These are phyloP conservation scores for Paspalum vaginatum DNA, from an alignment of 176 grass and related monocot species.

Conservation along the genomic window DNA sequence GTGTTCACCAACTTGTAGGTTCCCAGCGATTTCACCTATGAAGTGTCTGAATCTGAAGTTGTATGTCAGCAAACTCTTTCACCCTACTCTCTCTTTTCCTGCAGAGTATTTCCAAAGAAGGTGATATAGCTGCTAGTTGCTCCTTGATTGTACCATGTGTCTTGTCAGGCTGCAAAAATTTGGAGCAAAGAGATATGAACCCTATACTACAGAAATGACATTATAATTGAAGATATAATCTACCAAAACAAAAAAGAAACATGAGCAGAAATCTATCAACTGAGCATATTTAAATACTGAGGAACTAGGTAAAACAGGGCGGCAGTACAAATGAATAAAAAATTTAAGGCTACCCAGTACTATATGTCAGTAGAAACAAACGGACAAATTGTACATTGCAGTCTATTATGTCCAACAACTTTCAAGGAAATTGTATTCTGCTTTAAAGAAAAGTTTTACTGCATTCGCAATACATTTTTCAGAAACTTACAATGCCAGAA, in stretches of 20 bases:
- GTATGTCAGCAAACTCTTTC: slow-evolving; percentile 77
- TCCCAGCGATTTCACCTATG: slow-evolving; percentile 74
- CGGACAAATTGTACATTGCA: neutral
- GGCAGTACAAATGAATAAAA: neutral
- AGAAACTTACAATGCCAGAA: slow-evolving; percentile 61
- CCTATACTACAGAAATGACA: neutral
- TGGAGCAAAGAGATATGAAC: slow-evolving; percentile 18
- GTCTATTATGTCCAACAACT: neutral
- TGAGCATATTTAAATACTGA: neutral
- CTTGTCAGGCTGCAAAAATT: slow-evolving; percentile 72
- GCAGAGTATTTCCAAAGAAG: slow-evolving; percentile 68
- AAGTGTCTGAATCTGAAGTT: slow-evolving; percentile 75
- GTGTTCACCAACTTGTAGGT: slow-evolving; percentile 48
- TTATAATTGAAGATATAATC: slow-evolving; percentile 1
- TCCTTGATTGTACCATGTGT: slow-evolving; percentile 90
- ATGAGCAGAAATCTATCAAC: neutral
- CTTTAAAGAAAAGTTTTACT: neutral
- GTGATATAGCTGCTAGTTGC: slow-evolving; percentile 74
- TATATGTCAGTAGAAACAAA: neutral
- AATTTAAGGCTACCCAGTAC: neutral
- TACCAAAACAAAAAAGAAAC: slow-evolving; percentile 6
- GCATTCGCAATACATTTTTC: neutral
- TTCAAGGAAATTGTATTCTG: neutral
- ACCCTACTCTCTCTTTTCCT: slow-evolving; percentile 74
- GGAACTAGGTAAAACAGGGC: neutral